A percentile compares a stretch with the other conserved stretches of the same genome.
These are phyloP conservation scores for Cordyceps cicadae DNA, from an alignment of 2,329 filamentous ascomycete genomes.

Conservation along the genomic window DNA sequence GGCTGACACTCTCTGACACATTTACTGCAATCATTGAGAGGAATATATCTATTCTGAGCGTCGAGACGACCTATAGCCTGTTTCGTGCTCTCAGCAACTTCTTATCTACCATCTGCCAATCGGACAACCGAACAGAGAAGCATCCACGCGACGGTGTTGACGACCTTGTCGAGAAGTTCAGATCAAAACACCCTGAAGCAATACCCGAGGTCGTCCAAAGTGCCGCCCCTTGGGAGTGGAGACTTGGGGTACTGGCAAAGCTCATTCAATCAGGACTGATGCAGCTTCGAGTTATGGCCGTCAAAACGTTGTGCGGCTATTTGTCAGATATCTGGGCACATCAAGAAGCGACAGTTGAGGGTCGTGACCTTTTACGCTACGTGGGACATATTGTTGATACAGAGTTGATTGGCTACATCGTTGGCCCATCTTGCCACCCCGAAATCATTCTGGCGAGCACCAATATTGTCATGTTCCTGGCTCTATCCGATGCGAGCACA, in stretches of 20 bases:
- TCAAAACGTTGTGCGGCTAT: slow-evolving; percentile 63
- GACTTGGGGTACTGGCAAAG: slow-evolving; percentile 58
- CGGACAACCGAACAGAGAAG: slow-evolving; percentile 16
- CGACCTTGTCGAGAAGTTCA: slow-evolving; percentile 18
- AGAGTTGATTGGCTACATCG: slow-evolving; percentile 74
- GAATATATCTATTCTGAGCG: slow-evolving; percentile 41
- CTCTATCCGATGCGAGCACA: slow-evolving; percentile 68
- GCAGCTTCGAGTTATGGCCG: slow-evolving; percentile 76
- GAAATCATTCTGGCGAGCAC: slow-evolving; percentile 74
- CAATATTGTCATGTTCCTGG: slow-evolving; percentile 81
- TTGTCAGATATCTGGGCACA: slow-evolving; percentile 60
- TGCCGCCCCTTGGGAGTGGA: slow-evolving; percentile 56
- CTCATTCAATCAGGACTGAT: slow-evolving; percentile 80
- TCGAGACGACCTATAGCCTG: slow-evolving; percentile 33
- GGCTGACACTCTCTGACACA: not conserved
- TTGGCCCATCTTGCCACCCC: slow-evolving; percentile 85
- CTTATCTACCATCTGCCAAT: slow-evolving; percentile 22
- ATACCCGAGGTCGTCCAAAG: slow-evolving; percentile 28
- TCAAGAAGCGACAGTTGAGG: slow-evolving; percentile 38
- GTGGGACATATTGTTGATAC: slow-evolving; percentile 54
- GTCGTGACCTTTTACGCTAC: slow-evolving; percentile 51
- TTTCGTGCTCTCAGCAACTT: slow-evolving; percentile 37
- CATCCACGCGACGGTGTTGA: not conserved
- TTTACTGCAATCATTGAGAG: slow-evolving; percentile 39
- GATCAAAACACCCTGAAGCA: slow-evolving; percentile 27